Evolutionary conservation across 371 early-diverging fungal genomes (phyloP), one percentile per base, ranked within the genome.

Genomic region (Syncephalis plumigaleata): DNA sequence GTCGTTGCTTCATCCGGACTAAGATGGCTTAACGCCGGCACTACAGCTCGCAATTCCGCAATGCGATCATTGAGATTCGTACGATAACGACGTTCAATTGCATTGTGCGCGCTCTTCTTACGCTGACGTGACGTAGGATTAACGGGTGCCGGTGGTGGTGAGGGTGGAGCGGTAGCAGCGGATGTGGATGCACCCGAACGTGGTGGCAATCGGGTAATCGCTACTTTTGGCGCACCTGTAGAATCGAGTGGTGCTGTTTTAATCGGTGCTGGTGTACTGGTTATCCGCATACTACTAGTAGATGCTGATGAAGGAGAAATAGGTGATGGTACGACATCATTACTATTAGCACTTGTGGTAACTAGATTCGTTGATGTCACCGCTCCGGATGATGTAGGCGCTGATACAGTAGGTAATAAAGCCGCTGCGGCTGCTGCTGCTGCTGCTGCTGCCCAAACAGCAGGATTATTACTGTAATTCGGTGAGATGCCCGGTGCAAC

Each of bases 51-150:
- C 9, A 93, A 68, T 31, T 89, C 88, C 42, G 75, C 62, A 45
- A 93, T 91, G 37, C 91, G 75, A 51, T 91, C 86, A 68, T 93
- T 93, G 54, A 93, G 85, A 60, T 91, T 93, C 62, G 86, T 89
- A 49, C 94, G 75, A 61, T 91, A 91, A 18, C 88, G 77, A n/a
- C 86, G 74, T 60, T 93, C 94, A 42, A 91, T 90, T 2, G 84
- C 91, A 53, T 91, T 93, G 60, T 93, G 94, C 0, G 91, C 87
- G 5, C 82, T 80, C 57, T 88, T 89, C 57, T 89, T 84, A 45
- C 79, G 75, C 39, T 75, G 75, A 31, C 31, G 31, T 31, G 31
- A 4, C 11, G 31, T 31, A 31, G 4, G 31, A 31, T 11, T 31
- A 7, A 31, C 31, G 31, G 31, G 31, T 31, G 31, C 31, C 31